These are phyloP conservation scores for Botrytis tulipae DNA, from an alignment of 2,329 filamentous ascomycete species.

Conservation along the genomic window DNA sequence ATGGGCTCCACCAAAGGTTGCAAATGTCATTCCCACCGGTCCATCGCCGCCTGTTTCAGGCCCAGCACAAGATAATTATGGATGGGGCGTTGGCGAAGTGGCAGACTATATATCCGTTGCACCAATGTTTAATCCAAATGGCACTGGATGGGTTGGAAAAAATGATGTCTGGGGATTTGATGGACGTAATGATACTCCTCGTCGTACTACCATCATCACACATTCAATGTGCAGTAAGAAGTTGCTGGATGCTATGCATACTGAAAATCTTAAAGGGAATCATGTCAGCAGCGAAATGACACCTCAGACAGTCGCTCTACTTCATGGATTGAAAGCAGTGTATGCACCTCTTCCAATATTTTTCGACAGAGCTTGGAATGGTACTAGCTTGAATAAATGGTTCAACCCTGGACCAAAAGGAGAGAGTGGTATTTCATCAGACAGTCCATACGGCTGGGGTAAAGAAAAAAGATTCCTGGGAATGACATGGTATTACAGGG, in stretches of 20 bases:
- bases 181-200: conserved; percentile 42
- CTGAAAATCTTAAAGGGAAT: conserved; percentile 69
- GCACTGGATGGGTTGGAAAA: conserved; percentile 71
- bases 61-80: conserved; percentile 62
- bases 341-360: conserved; percentile 77
- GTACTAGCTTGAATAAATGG: conserved; percentile 53
- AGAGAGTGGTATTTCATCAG: conserved; percentile 50
- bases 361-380: conserved; percentile 71
- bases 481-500: conserved; percentile 61
- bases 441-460: conserved; percentile 58
- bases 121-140: conserved; percentile 74
- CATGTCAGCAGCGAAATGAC: conserved; percentile 82
- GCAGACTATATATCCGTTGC: conserved; percentile 64
- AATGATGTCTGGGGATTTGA: conserved; percentile 58
- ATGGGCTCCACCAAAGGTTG: conserved; percentile 63
- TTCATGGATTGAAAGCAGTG: conserved; percentile 77
- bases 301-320: conserved; percentile 67
- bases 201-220: conserved; percentile 72
- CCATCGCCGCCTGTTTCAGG: conserved; percentile 60
- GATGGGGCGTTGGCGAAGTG: conserved; percentile 75
- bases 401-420: conserved; percentile 59
- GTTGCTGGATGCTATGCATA: conserved; percentile 73
- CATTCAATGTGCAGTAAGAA: conserved; percentile 71
- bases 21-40: conserved; percentile 60
- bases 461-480: conserved; percentile 56